A percentile compares a stretch with the other conserved stretches of the same genome.
phyloP scores from a whole-genome alignment of 805 yeast species.

The Torulaspora franciscae region DNA sequence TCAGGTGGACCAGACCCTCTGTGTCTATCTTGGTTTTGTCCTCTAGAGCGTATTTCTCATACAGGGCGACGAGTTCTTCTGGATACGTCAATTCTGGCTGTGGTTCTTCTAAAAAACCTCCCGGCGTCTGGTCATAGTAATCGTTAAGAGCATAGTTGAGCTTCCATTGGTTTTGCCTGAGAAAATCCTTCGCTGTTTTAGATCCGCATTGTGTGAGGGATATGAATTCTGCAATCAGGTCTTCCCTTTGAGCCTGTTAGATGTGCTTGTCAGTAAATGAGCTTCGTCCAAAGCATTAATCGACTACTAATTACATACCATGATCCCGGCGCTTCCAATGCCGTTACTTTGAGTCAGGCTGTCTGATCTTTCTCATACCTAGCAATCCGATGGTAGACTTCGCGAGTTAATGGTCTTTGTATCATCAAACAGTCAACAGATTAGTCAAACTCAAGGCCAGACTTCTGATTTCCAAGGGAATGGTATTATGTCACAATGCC shows the following conservation, averaged over 20 bases:
- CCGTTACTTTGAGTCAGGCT: not conserved
- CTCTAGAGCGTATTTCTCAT: conserved; percentile 21
- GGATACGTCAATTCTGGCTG: conserved; percentile 16
- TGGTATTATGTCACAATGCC: conserved; percentile 8
- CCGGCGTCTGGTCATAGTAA: conserved; percentile 30
- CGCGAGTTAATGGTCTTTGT: conserved; percentile 7
- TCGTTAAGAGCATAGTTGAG: conserved; percentile 33
- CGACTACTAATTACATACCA: not conserved
- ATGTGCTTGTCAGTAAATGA: not conserved
- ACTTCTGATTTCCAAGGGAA: not conserved
- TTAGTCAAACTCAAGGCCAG: not conserved
- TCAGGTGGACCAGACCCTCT: conserved; percentile 69
- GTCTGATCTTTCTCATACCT: not conserved
- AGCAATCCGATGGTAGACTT: not conserved
- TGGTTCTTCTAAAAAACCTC: conserved; percentile 17
- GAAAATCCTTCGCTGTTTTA: conserved; percentile 22
- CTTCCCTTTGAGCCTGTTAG: conserved; percentile 2
- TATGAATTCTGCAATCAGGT: conserved; percentile 13
- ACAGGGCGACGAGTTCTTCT: conserved; percentile 16
- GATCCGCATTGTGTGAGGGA: conserved; percentile 23
- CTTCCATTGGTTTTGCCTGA: conserved; percentile 27
- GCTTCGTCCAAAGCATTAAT: not conserved
- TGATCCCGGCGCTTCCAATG: not conserved
- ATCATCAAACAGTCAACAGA: not conserved
- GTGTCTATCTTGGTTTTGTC: conserved; percentile 49